Conservation (phyloP, 495 filamentous ascomycete species). For the Daldinia childiae region DNA sequence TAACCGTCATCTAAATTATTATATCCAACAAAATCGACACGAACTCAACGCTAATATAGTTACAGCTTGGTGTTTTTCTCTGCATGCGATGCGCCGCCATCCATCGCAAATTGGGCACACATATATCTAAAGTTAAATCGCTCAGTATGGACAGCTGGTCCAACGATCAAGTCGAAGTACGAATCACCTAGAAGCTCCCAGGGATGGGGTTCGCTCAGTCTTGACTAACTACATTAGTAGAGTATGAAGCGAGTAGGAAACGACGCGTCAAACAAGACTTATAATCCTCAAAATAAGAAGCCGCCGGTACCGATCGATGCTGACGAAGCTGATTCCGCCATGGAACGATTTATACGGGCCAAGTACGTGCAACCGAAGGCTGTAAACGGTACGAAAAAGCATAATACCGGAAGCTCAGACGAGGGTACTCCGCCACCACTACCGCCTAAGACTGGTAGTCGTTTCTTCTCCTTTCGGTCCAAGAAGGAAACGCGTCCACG, state of each 20-base stretch:
- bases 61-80: slow-evolving; percentile 90
- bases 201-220: not conserved
- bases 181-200: slow-evolving; percentile 28
- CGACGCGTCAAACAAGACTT: slow-evolving; percentile 80
- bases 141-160: slow-evolving; percentile 98
- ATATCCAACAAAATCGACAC: slow-evolving; percentile 10
- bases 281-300: slow-evolving; percentile 83
- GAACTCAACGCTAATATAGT: slow-evolving; percentile 28
- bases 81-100: slow-evolving; percentile 97
- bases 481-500: slow-evolving; percentile 54
- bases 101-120: slow-evolving; percentile 96
- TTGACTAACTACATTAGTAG: slow-evolving; percentile 58
- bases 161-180: slow-evolving; percentile 93
- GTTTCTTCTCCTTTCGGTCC: slow-evolving; percentile 74
- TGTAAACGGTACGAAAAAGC: slow-evolving; percentile 49
- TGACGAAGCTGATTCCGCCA: slow-evolving; percentile 89
- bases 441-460: slow-evolving; percentile 81
- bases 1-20: not conserved
- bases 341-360: slow-evolving; percentile 93
- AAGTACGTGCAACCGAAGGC: slow-evolving; percentile 76
- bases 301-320: slow-evolving; percentile 85
- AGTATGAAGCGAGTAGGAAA: slow-evolving; percentile 95
- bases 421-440: slow-evolving; percentile 76
- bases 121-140: slow-evolving; percentile 98
- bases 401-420: slow-evolving; percentile 60